Evolutionary conservation across 371 early-diverging fungal genomes (phyloP).

Genomic region (Batrachochytrium dendrobatidis): DNA sequence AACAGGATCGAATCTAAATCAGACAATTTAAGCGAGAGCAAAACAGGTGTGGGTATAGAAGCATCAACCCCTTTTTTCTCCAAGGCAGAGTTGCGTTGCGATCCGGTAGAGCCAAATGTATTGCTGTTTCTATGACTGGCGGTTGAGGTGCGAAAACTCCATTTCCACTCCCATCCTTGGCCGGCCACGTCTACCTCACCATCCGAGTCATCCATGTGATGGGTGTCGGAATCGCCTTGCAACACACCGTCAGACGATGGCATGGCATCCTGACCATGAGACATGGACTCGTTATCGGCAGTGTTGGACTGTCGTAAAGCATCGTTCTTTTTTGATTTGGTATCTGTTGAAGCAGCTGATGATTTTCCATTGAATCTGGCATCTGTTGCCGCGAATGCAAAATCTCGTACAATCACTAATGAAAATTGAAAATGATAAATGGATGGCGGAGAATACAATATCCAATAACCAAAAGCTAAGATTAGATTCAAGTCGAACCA

Average conservation of each 20-base stretch:
- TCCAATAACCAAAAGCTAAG: too few species aligned
- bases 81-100: too few species aligned
- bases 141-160: too few species aligned
- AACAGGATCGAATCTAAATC: not conserved
- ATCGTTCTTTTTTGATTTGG: not conserved
- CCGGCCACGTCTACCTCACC: too few species aligned
- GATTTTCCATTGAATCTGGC: conserved; percentile 5
- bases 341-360: not conserved
- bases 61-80: not conserved
- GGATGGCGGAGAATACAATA: too few species aligned
- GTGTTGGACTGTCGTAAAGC: not conserved
- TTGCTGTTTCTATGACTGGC: too few species aligned
- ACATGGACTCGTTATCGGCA: not conserved
- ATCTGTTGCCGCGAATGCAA: conserved; percentile 11
- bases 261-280: not conserved
- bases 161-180: too few species aligned
- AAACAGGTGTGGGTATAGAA: not conserved
- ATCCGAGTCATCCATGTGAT: not conserved
- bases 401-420: conserved; percentile 7
- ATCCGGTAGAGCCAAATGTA: too few species aligned
- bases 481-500: too few species aligned
- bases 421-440: too few species aligned
- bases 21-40: not conserved
- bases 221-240: not conserved
- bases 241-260: not conserved